phyloP scores from a whole-genome alignment of 2,329 filamentous ascomycete genomes.

The Biscogniauxia marginata region DNA sequence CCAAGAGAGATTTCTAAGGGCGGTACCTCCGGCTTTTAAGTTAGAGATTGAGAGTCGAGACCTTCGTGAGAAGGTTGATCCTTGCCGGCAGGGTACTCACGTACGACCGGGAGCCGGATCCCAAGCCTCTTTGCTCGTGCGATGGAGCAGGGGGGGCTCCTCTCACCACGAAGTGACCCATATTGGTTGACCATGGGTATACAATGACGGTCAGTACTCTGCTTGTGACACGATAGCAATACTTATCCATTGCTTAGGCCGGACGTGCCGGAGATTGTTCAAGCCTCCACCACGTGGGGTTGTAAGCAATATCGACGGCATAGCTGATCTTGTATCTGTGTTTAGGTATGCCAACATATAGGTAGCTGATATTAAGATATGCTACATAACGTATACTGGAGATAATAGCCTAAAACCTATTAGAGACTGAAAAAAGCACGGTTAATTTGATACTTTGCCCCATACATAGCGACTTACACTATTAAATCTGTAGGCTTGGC shows the following conservation, averaged over 20 bases:
- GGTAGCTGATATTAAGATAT: too few species aligned
- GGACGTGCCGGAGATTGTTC: too few species aligned
- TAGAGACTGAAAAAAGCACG: not conserved
- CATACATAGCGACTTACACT: not conserved
- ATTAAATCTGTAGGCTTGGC: not conserved
- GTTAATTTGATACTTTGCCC: not conserved
- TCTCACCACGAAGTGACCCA: not conserved
- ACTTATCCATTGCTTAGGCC: too few species aligned
- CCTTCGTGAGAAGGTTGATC: not conserved
- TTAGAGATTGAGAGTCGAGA: not conserved
- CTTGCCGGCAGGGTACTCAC: not conserved
- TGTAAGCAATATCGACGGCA: too few species aligned
- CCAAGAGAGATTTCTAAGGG: not conserved
- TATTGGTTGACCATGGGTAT: not conserved
- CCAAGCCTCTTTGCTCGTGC: not conserved
- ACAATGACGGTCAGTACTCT: not conserved
- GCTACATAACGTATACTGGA: not conserved
- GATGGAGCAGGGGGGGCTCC: not conserved
- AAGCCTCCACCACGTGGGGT: too few species aligned
- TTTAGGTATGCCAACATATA: too few species aligned
- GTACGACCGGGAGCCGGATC: not conserved
- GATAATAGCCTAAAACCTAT: not conserved
- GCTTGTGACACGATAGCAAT: too few species aligned
- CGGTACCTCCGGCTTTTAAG: not conserved
- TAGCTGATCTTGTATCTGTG: too few species aligned